phyloP scores from a whole-genome alignment of 371 early-diverging fungal genomes.

The Mortierella sp. region DNA sequence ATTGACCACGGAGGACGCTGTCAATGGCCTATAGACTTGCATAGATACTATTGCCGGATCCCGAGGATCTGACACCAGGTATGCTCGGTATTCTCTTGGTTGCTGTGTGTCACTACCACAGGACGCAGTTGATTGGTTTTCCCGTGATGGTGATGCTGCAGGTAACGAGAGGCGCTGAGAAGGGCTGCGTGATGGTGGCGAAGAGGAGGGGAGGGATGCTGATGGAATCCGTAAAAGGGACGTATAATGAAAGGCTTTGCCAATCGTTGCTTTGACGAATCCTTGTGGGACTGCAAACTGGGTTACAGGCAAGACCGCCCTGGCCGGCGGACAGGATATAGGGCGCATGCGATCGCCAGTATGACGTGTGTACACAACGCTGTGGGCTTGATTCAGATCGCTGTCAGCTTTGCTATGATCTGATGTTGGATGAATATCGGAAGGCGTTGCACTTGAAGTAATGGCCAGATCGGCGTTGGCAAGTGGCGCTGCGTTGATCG shows the following conservation, averaged over 20 bases:
- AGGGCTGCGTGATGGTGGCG: background rate
- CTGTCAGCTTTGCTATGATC: no score
- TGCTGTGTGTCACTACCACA: background rate
- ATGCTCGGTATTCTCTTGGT: constrained; percentile 12
- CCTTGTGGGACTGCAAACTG: constrained; percentile 1
- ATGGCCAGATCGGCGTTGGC: no score
- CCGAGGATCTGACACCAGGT: constrained; percentile 20
- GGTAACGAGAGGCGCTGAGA: constrained; percentile 3
- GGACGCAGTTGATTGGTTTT: background rate
- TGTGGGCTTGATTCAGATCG: no score
- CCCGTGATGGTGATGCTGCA: background rate
- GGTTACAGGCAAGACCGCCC: background rate
- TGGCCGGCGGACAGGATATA: constrained; percentile 3
- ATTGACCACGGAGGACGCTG: no score
- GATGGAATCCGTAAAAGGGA: constrained; percentile 1
- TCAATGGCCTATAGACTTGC: no score
- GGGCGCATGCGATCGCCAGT: constrained; percentile 14
- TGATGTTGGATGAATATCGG: no score
- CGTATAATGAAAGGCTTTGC: constrained; percentile 23
- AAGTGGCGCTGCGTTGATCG: no score
- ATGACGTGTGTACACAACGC: background rate
- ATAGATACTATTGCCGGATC: no score
- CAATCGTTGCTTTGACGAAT: constrained; percentile 26
- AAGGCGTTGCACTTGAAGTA: no score
- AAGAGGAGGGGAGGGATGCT: background rate